Base-by-base conservation (phyloP, 495 filamentous ascomycete genomes). In the Aspergillus bridgeri region DNA sequence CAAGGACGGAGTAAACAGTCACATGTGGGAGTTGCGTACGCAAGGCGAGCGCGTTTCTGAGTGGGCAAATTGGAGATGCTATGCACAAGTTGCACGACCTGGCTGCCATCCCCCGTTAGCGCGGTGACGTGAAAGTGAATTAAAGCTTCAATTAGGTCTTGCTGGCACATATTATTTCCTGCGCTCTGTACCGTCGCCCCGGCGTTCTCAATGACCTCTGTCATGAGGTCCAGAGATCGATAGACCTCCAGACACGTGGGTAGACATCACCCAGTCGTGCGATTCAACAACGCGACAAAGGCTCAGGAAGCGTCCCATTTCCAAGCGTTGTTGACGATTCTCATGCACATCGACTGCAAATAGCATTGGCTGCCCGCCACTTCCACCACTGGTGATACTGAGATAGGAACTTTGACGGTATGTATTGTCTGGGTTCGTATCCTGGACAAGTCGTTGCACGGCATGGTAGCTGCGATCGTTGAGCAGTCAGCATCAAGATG, bases 221-320 rank as follows among this genome's bases (percentile, higher is more conserved):
- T 58, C 17, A 53, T 64, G 18, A 68, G 60, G 33, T 68, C 65
- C 3, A 65, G 29, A 2, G 63, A 43, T 42, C 63, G 62, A 46
- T 51, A 43, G 24, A 24, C 42, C 7, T 17, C 64, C 61, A n/a
- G 51, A 22, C 13, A 54, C 15, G 49, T 75, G 70, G 0, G 64
- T 48, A 3, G 71, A 69, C 8, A 72, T 6, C 0, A 73, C 57
- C 61, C 71, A 69, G n/a, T 77, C 74, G 9, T 23, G 20, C 0
- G 55, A 49, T 8, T 47, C 57, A 3, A 69, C 21, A 2, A 70
- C 17, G 2, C 64, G 59, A 29, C 56, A 58, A 2, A 24, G 17
- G 18, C 22, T 38, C 13, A 74, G 6, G 9, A 74, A 61, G 0
- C 42, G 38, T 0, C 69, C 67, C 20, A 66, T 54, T 23, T 23